A percentile compares a stretch with the other conserved stretches of the same genome.
phyloP scores from a whole-genome alignment of 306 rosid genomes.

The Vicia sativa region DNA sequence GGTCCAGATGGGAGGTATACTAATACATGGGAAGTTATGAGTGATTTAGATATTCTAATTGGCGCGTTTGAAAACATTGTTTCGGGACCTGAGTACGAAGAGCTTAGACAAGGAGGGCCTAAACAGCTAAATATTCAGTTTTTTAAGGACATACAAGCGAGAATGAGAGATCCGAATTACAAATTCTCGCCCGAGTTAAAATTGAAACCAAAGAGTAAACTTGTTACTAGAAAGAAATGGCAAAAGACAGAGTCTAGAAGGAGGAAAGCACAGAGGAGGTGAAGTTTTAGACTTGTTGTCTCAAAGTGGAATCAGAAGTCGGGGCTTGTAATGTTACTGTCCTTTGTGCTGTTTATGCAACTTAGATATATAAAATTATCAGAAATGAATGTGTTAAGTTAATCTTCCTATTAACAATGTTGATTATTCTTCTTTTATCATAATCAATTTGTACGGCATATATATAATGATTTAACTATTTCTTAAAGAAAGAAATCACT shows the following conservation, averaged over 20 bases:
- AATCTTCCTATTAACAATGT: too few relatives aligned
- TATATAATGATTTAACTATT: too few relatives aligned
- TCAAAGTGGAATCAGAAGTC: background rate
- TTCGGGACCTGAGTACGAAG: slow-evolving; percentile 80
- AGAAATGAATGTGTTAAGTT: too few relatives aligned
- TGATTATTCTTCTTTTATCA: too few relatives aligned
- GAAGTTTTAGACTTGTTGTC: background rate
- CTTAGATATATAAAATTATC: background rate
- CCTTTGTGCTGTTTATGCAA: slow-evolving; percentile 28
- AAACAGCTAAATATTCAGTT: slow-evolving; percentile 72
- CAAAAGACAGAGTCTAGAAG: slow-evolving; percentile 76
- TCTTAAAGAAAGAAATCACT: too few relatives aligned
- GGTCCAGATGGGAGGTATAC: slow-evolving; percentile 85
- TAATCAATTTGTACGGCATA: too few relatives aligned
- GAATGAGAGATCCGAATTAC: slow-evolving; percentile 82
- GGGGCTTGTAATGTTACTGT: slow-evolving; percentile 15
- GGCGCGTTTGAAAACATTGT: slow-evolving; percentile 90
- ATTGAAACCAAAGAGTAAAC: slow-evolving; percentile 77
- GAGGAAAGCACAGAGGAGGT: slow-evolving; percentile 70
- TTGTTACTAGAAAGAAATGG: slow-evolving; percentile 75
- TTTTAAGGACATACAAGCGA: slow-evolving; percentile 80
- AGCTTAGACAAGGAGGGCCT: slow-evolving; percentile 79
- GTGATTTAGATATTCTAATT: slow-evolving; percentile 74
- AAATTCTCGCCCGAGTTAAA: slow-evolving; percentile 80
- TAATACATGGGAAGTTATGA: slow-evolving; percentile 86